Evolutionary conservation across 306 rosid genomes (phyloP).

Genomic region (Lotus japonicus): DNA sequence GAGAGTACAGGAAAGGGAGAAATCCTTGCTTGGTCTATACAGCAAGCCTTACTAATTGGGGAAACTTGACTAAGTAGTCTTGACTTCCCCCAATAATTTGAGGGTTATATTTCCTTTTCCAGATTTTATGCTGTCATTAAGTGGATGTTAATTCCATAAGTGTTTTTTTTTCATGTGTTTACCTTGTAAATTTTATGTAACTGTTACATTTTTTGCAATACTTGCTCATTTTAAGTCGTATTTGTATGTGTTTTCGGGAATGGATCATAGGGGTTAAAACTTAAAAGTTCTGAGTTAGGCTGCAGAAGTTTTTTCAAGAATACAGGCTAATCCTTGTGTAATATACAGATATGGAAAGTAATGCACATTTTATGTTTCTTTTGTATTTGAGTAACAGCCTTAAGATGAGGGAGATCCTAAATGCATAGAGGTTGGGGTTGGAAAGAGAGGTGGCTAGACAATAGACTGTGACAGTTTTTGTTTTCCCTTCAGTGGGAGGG

Average conservation of each 20-base stretch:
- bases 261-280: neutral
- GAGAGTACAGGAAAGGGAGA: slow-evolving; percentile 88
- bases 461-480: too few relatives aligned
- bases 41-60: slow-evolving; percentile 45
- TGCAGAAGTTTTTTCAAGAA: too few relatives aligned
- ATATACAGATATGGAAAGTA: too few relatives aligned
- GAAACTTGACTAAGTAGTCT: neutral
- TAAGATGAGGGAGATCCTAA: too few relatives aligned
- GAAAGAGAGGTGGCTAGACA: too few relatives aligned
- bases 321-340: too few relatives aligned
- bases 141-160: slow-evolving; percentile 9
- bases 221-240: neutral
- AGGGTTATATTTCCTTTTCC: slow-evolving; percentile 18
- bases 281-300: neutral
- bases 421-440: too few relatives aligned
- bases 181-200: slow-evolving; percentile 21
- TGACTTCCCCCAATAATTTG: slow-evolving; percentile 15
- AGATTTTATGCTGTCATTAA: neutral
- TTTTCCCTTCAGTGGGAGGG: too few relatives aligned
- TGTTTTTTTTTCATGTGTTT: slow-evolving; percentile 19
- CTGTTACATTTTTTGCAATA: slow-evolving; percentile 5
- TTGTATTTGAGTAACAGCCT: too few relatives aligned
- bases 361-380: too few relatives aligned
- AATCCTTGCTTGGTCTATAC: slow-evolving; percentile 85
- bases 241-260: neutral